Conservation (phyloP, 169 alveolate genomes). For the Cryptosporidium canis region DNA sequence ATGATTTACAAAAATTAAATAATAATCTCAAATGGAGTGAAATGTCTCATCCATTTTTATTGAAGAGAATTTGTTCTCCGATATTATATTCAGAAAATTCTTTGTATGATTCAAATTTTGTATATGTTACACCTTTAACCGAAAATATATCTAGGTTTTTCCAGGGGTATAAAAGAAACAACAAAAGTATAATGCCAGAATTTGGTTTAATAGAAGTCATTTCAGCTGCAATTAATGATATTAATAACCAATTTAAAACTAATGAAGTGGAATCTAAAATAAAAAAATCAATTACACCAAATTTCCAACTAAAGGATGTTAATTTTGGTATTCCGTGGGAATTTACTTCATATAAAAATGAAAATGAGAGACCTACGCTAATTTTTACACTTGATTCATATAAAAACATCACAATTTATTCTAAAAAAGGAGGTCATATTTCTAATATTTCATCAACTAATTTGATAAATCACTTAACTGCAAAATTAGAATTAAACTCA, state of each 20-base stretch:
- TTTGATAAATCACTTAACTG: background rate
- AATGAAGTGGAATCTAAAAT: background rate
- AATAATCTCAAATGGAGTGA: constrained; percentile 24
- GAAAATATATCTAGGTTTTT: constrained; percentile 22
- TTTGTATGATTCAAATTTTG: background rate
- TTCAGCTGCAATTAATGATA: constrained; percentile 23
- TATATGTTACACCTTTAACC: constrained; percentile 21
- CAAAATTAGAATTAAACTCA: constrained; percentile 10
- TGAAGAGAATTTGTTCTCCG: constrained; percentile 37
- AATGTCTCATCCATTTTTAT: constrained; percentile 48
- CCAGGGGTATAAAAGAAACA: constrained; percentile 38
- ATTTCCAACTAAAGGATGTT: background rate
- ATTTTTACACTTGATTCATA: constrained; percentile 8
- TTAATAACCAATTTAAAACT: background rate
- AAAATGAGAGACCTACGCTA: background rate
- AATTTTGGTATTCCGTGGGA: constrained; percentile 34
- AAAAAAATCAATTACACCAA: background rate
- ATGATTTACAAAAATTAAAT: background rate
- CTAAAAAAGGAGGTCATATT: constrained; percentile 1
- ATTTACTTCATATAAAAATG: background rate
- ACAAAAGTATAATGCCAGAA: constrained; percentile 5
- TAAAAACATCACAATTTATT: background rate
- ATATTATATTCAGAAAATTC: background rate
- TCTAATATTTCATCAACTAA: background rate
- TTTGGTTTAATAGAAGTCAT: constrained; percentile 24